Base-by-base conservation (phyloP, 169 alveolate genomes). In the Besnoitia besnoiti region DNA sequence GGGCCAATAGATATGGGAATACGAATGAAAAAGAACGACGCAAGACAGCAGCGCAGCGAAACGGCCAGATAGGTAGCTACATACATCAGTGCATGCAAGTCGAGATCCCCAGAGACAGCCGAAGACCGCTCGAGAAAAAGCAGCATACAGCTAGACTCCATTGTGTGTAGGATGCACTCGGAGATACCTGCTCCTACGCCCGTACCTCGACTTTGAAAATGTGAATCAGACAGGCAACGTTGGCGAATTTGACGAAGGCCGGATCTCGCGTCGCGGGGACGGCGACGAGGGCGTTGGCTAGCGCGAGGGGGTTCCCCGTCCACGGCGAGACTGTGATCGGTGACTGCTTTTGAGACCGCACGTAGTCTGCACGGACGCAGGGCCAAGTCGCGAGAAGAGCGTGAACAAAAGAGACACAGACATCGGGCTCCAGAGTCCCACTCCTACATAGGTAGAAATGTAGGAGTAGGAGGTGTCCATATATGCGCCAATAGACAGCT, bases 221-320 rank as follows among this genome's bases (percentile, higher is more conserved):
- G 49, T 90, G 96, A 35, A 95, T 39, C 67, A 95, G 85, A 37
- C 95, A 94, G 16, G 92, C 88, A 44, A 95, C 67, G 75, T 93
- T 94, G 84, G 92, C 42, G 89, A 90, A 94, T 35, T 97, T 96
- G 30, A 95, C 79, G 33, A 90, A 87, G 40, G 42, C 85, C 47
- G 62, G 67, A 35, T 95, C 97, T 3, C 47, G 59, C 0, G 97
- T 93, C 4, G 96, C 90, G 30, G 97, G 95, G 40, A 95, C 95
- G 10, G 95, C 95, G 80, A 95, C 79, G 4, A 95, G 59, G 27
- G 95, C 76, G 75, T 95, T 93, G 47, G 82, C 67, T 19, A 95
- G 95, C 19, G 95, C 61, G 4, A 51, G 27, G 44, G 97, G 95
- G 49, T 85, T 93, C 14, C 97, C 97, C 40, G 67, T 91, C 95